Base-by-base conservation (phyloP, 768 basidiomycete genomes). In the Mycena floridula region DNA sequence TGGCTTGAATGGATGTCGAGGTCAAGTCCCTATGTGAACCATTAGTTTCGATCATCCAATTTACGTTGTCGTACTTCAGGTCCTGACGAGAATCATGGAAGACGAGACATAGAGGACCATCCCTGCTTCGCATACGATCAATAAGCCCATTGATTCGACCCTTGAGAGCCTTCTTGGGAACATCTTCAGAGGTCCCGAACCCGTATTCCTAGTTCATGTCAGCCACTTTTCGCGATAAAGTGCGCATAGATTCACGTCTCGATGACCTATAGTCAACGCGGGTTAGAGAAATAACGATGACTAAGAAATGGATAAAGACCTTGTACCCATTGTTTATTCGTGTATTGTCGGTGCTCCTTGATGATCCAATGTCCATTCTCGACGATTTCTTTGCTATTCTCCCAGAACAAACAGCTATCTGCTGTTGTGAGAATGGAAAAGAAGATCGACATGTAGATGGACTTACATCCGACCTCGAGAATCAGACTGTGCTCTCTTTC, bases 381-480 rank as follows among this genome's bases (percentile, higher is more conserved):
- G 27, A 66, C 64, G 30, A 78, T 54, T 55, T 68, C 68, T 32
- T 66, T 35, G 4, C 72, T 79, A 21, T 73, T 65, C 40, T 76
- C 65, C 79, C 82, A 89, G 7, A 64, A 67, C 24, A 82, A 52
- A 7, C 67, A 55, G 52, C 79, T 78, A 73, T 79, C 91, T n/a
- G n/a, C n/a, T n/a, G n/a, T n/a, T n/a, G n/a, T n/a, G n/a, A n/a
- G n/a, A n/a, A n/a, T n/a, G n/a, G n/a, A n/a, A n/a, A n/a, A n/a
- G n/a, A n/a, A n/a, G n/a, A n/a, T n/a, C n/a, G n/a, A n/a, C n/a
- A n/a, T n/a, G n/a, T n/a, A n/a, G n/a, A n/a, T n/a, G n/a, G n/a
- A n/a, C n/a, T n/a, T n/a, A n/a, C n/a, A n/a, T n/a, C 91, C 91
- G 52, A 89, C 84, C 58, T 94, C 91, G 21, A 86, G 89, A 50